Base-by-base conservation (phyloP, 805 yeast genomes). In the Barnettozyma populi region DNA sequence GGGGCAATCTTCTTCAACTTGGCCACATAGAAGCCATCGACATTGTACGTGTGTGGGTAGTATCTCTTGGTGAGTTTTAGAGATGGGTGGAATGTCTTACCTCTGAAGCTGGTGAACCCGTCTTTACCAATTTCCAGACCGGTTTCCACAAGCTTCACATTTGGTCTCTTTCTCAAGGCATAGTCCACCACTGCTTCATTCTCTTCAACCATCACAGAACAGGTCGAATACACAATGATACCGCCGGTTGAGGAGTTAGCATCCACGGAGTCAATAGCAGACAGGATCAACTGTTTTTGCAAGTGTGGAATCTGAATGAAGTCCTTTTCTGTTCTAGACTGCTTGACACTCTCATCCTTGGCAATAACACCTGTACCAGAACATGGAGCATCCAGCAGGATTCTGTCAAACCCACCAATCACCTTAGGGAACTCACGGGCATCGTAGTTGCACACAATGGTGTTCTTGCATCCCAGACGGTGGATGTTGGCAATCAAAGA, bases 321-420 rank as follows among this genome's bases (percentile, higher is more conserved):
- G 69, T 94, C 99, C 68, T 90, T 90, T 64, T 90, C 97, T 19
- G 96, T 90, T 74, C 98, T 84, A 53, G 86, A 84, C 13, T 86
- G 84, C 69, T 94, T 94, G 52, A 94, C 98, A 46, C 88, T 82
- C 63, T 89, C 95, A 71, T 94, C 99, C 72, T 94, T 94, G 51
- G 96, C 94, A 63, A 94, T 94, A 57, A 94, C 99, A 71, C 99
- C 99, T 3, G 99, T 92, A 73, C 99, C 99, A 7, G 99, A 90
- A 71, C 99, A 94, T 56, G 99, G 99, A 31, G 99, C 99, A 75
- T 94, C 99, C 57, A 94, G 74, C 54, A 94, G 72, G 36, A 94
- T 82, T 69, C 99, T 81, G 67, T 94, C 98, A 60, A 94, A 94
- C 0, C 99, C 99, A 57, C 99, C 99, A 65, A 94, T 89, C 34